Base-by-base conservation (phyloP, 139 green algal species). In the Astrephomene gubernaculifera region DNA sequence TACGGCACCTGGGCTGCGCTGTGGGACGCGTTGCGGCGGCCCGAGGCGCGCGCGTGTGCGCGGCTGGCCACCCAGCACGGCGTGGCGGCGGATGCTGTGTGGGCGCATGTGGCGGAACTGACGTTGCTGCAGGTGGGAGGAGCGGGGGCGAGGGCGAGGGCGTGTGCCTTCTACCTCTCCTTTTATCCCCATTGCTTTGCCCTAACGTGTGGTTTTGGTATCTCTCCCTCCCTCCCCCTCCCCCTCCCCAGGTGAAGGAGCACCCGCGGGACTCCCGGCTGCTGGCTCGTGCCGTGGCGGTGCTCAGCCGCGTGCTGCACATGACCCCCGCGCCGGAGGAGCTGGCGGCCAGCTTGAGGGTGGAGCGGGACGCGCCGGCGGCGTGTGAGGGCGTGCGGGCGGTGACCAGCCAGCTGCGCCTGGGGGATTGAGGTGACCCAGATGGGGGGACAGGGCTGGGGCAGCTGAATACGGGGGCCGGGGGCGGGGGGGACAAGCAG, bases 1-100 rank as follows among this genome's bases (percentile, higher is more conserved):
- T 84, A 84, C 78, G 78, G 63, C 39, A 24, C 63, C 43, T 84
- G 78, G 78, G 78, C 78, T 24, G 60, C 78, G 53, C 43, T 84
- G 63, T 84, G 78, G 78, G 78, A 84, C 33, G 78, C 43, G 4
- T 63, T 84, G 44, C 78, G 78, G 41, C n/a, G 63, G n/a, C 9
- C 61, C 22, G 78, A 84, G 61, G 78, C 78, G 31, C 78, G 78
- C 33, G 41, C 43, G 19, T 84, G 78, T 41, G 67, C 27, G 22
- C 78, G 78, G 19, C n/a, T 53, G 63, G 78, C 78, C 17, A 43
- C 31, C 7, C 0, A 14, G 43, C 33, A 74, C 33, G 78, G 78
- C 27, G 43, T 75, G 33, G 0, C 43, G 25, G 10, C 12, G 43
- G 78, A 74, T 14, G 78, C 31, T 31, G 78, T 84, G 61, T 84